Conservation (phyloP, 2,329 filamentous ascomycete genomes). For the Penicillium capsulatum region DNA sequence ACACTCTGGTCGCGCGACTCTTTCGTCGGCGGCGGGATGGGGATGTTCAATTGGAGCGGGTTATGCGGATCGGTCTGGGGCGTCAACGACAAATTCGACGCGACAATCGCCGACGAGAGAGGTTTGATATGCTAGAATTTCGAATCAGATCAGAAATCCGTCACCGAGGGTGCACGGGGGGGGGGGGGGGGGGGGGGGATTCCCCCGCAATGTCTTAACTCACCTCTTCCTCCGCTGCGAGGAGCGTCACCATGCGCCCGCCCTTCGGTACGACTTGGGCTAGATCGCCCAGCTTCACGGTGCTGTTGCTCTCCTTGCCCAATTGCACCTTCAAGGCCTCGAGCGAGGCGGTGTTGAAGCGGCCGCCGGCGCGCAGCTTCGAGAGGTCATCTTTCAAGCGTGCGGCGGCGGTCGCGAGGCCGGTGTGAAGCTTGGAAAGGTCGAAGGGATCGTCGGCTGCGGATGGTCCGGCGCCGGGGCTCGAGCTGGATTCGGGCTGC, state of each 20-base stretch:
- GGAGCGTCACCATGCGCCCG: slow-evolving; percentile 56
- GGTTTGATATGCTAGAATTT: slow-evolving; percentile 42
- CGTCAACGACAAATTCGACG: slow-evolving; percentile 42
- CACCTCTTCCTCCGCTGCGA: slow-evolving; percentile 62
- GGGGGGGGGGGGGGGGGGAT: too few species aligned
- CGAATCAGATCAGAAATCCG: too few species aligned
- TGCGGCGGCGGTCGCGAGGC: slow-evolving; percentile 53
- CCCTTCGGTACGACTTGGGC: slow-evolving; percentile 65
- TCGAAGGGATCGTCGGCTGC: slow-evolving; percentile 55
- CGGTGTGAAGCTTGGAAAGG: slow-evolving; percentile 54
- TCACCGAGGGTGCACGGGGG: too few species aligned
- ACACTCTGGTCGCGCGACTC: slow-evolving; percentile 44
- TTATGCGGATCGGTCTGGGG: slow-evolving; percentile 44
- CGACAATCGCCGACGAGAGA: slow-evolving; percentile 40
- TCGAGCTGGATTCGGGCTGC: slow-evolving; percentile 28
- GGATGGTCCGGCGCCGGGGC: slow-evolving; percentile 12
- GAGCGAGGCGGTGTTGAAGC: slow-evolving; percentile 59
- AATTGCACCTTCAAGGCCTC: slow-evolving; percentile 59
- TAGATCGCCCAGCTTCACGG: slow-evolving; percentile 56
- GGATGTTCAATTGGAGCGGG: slow-evolving; percentile 42
- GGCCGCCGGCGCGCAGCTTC: slow-evolving; percentile 59
- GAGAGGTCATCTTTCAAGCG: slow-evolving; percentile 58
- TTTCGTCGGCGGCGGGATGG: slow-evolving; percentile 46
- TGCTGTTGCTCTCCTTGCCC: slow-evolving; percentile 50
- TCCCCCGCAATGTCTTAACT: slow-evolving; percentile 17